Conservation (phyloP, 106 monocot genomes). For the Apostasia ramifera region DNA sequence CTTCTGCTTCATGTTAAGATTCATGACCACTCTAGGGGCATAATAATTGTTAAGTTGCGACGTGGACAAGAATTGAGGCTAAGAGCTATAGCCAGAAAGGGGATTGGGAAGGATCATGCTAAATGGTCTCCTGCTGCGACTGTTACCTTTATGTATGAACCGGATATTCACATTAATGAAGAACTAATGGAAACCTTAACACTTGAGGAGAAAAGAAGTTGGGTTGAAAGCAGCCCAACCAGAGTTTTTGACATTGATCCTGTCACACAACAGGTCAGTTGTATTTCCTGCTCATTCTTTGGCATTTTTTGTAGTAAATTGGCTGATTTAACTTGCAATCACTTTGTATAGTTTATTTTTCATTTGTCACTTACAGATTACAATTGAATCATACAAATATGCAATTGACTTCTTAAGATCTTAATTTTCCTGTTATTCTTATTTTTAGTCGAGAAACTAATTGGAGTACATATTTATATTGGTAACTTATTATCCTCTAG, state of each 20-base stretch:
- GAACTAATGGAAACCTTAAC: conserved; percentile 86
- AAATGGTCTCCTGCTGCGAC: conserved; percentile 99
- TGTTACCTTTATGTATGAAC: conserved; percentile 97
- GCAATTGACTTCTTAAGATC: no score
- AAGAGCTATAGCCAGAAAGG: conserved; percentile 94
- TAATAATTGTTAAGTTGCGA: conserved; percentile 90
- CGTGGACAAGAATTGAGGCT: conserved; percentile 91
- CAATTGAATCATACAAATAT: no score
- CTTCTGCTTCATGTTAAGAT: background rate
- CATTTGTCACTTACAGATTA: no score
- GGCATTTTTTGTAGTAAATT: no score
- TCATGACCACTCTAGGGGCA: conserved; percentile 42
- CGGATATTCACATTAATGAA: conserved; percentile 91
- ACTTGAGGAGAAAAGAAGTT: conserved; percentile 58
- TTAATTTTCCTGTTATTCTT: no score
- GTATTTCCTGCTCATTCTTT: conserved; percentile 2
- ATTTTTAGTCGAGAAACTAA: no score
- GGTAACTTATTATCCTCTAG: no score
- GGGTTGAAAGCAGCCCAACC: conserved; percentile 93
- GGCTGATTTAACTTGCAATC: no score
- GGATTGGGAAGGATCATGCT: conserved; percentile 98
- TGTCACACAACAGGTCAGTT: conserved; percentile 62
- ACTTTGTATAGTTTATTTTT: no score
- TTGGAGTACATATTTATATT: no score
- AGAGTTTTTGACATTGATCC: conserved; percentile 86